phyloP scores from a whole-genome alignment of 805 yeast genomes.

The Debaryomyces maramus region DNA sequence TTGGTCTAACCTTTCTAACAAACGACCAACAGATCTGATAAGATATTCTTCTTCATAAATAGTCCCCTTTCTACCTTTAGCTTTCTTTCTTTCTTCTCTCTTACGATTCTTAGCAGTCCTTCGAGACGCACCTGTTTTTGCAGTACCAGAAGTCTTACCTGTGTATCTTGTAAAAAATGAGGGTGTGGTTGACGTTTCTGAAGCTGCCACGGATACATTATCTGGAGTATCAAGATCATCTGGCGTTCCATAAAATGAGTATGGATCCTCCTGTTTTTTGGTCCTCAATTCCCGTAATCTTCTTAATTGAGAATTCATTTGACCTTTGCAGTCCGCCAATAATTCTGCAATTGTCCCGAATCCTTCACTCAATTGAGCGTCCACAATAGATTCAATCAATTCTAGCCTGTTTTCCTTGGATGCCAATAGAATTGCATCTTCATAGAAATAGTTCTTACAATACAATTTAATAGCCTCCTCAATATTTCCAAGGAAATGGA shows the following conservation, averaged over 20 bases:
- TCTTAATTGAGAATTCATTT: conserved; percentile 75
- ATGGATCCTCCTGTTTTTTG: conserved; percentile 83
- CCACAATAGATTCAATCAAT: conserved; percentile 59
- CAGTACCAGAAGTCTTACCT: conserved; percentile 94
- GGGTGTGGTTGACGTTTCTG: conserved; percentile 89
- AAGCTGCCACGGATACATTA: conserved; percentile 90
- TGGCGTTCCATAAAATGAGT: conserved; percentile 71
- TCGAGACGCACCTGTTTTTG: conserved; percentile 94
- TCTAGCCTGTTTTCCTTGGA: conserved; percentile 42
- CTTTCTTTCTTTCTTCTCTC: conserved; percentile 92
- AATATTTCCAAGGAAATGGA: conserved; percentile 57
- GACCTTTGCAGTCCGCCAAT: conserved; percentile 89
- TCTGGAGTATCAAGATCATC: conserved; percentile 76
- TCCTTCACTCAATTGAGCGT: conserved; percentile 78
- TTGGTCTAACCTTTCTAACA: conserved; percentile 75
- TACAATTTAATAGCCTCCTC: conserved; percentile 64
- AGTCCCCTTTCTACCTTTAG: conserved; percentile 97
- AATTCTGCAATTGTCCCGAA: conserved; percentile 86
- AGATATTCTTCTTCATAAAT: conserved; percentile 96
- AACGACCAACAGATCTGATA: conserved; percentile 82
- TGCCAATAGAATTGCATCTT: conserved; percentile 72
- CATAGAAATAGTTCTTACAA: conserved; percentile 74
- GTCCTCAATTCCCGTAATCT: conserved; percentile 82
- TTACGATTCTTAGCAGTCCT: conserved; percentile 88
- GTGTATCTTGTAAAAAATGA: conserved; percentile 95